Evolutionary conservation across 768 basidiomycete species (phyloP).

Genomic region (Tricholoma hemisulphureum): DNA sequence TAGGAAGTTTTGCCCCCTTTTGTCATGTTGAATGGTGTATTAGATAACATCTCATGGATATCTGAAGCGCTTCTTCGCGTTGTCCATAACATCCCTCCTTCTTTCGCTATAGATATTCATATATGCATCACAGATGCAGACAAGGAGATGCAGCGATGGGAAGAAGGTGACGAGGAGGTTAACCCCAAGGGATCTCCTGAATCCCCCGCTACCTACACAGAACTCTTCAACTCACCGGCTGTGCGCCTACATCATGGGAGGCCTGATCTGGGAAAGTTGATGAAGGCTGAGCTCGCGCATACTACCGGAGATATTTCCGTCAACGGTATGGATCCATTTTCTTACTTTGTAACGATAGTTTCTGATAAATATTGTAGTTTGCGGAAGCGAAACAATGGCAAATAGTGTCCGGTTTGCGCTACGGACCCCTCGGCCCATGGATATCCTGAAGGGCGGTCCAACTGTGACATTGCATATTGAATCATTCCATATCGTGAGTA

Average conservation of each 20-base stretch:
- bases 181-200: no score
- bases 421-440: slow-evolving; percentile 34
- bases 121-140: slow-evolving; percentile 15
- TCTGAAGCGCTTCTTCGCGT: slow-evolving; percentile 20
- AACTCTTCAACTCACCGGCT: no score
- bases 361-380: slow-evolving; percentile 38
- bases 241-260: slow-evolving; percentile 36
- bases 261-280: slow-evolving; percentile 39
- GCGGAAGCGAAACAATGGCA: slow-evolving; percentile 44
- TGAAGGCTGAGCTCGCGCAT: slow-evolving; percentile 35
- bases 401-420: slow-evolving; percentile 39
- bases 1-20: neutral
- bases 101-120: slow-evolving; percentile 14
- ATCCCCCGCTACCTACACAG: no score
- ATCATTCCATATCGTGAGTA: no score
- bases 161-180: slow-evolving; percentile 12
- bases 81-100: slow-evolving; percentile 1
- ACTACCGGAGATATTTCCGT: slow-evolving; percentile 43
- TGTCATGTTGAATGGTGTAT: no score
- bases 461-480: slow-evolving; percentile 47
- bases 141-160: slow-evolving; percentile 4
- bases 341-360: no score
- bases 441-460: slow-evolving; percentile 44
- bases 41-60: slow-evolving; percentile 31
- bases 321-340: slow-evolving; percentile 45